These are phyloP conservation scores for Epichloe festucae DNA, from an alignment of 2,329 filamentous ascomycete species.

Conservation along the genomic window DNA sequence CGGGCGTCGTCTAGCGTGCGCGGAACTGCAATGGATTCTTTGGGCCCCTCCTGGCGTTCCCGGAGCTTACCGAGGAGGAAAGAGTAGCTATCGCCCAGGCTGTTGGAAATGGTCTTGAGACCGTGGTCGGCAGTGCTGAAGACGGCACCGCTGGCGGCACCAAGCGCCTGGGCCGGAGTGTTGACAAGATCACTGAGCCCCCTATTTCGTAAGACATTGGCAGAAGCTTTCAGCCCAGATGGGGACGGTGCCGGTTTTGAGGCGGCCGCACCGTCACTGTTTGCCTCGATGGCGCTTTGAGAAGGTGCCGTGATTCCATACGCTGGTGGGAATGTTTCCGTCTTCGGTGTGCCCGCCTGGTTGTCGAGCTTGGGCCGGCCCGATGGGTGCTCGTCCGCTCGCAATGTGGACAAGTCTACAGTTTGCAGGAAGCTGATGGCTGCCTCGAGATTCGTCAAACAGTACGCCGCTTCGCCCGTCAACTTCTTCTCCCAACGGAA, in stretches of 20 bases:
- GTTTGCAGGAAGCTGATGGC: conserved; percentile 91
- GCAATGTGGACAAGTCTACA: conserved; percentile 80
- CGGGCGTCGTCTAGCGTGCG: conserved; percentile 88
- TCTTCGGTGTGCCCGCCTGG: conserved; percentile 33
- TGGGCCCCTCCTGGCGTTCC: conserved; percentile 43
- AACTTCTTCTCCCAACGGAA: conserved; percentile 80
- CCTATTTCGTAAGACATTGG: conserved; percentile 49
- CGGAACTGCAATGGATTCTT: conserved; percentile 49
- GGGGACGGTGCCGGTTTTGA: conserved; percentile 25
- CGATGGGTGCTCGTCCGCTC: conserved; percentile 63
- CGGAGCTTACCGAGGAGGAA: conserved; percentile 82
- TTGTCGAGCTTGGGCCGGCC: conserved; percentile 47
- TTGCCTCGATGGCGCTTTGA: conserved; percentile 19
- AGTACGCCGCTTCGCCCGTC: conserved; percentile 90
- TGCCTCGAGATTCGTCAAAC: conserved; percentile 88
- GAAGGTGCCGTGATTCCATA: conserved; percentile 30
- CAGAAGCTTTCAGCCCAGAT: conserved; percentile 27
- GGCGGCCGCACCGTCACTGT: conserved; percentile 19
- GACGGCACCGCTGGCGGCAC: conserved; percentile 71
- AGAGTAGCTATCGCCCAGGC: conserved; percentile 83
- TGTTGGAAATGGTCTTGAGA: conserved; percentile 82
- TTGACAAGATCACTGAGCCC: conserved; percentile 76
- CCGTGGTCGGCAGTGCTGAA: conserved; percentile 83
- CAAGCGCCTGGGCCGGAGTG: conserved; percentile 67
- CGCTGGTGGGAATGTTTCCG: conserved; percentile 44